Evolutionary conservation across 2,329 filamentous ascomycete genomes (phyloP).

Genomic region (Cladosporium phlei): DNA sequence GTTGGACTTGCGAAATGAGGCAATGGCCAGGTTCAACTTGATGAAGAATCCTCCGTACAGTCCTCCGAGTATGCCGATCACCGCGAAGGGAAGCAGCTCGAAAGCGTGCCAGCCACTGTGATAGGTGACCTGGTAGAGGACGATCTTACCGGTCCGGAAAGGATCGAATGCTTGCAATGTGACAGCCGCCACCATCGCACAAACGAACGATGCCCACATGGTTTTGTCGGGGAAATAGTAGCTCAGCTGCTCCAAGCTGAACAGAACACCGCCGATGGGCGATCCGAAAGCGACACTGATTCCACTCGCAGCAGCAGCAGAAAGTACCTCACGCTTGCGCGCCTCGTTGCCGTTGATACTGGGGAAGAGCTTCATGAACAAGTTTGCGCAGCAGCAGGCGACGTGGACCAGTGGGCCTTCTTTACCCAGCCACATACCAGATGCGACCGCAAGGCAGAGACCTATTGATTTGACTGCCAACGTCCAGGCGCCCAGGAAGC

Average conservation of each 20-base stretch:
- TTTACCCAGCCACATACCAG: conserved; percentile 93
- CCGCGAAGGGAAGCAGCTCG: conserved; percentile 79
- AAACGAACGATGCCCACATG: conserved; percentile 99
- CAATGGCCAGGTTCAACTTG: conserved; percentile 83
- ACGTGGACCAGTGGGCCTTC: conserved; percentile 95
- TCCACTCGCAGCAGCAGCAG: conserved; percentile 83
- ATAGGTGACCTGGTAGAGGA: conserved; percentile 93
- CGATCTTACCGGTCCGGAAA: conserved; percentile 90
- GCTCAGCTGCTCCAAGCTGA: conserved; percentile 93
- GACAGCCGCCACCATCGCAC: conserved; percentile 96
- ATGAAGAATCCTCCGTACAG: conserved; percentile 93
- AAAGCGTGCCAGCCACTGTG: conserved; percentile 90
- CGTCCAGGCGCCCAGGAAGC: conserved; percentile 84
- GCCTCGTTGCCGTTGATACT: conserved; percentile 85
- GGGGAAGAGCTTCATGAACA: conserved; percentile 85
- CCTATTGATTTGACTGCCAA: conserved; percentile 85
- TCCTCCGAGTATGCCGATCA: conserved; percentile 86
- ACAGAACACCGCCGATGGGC: conserved; percentile 88
- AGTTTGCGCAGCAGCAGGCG: conserved; percentile 89
- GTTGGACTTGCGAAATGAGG: conserved; percentile 70
- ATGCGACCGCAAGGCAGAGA: conserved; percentile 83
- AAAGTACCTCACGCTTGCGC: conserved; percentile 87
- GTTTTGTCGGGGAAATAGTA: conserved; percentile 99
- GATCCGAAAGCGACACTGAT: conserved; percentile 93
- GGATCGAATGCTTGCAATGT: conserved; percentile 89